phyloP scores from a whole-genome alignment of 768 basidiomycete species.

The Mycena indigotica region DNA sequence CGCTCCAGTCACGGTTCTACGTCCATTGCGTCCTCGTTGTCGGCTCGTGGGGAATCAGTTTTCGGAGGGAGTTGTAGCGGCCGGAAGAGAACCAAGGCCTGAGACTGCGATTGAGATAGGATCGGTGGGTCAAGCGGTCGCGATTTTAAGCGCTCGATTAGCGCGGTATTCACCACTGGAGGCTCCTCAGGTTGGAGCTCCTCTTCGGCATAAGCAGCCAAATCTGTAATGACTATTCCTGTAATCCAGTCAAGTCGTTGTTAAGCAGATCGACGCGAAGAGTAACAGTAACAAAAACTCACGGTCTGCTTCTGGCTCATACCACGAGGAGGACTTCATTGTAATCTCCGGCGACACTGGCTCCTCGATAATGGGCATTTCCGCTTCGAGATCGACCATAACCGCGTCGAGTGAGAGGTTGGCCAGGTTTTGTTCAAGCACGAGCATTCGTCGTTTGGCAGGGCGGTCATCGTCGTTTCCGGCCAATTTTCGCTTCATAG shows the following conservation, averaged over 20 bases:
- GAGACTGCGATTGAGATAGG: constrained; percentile 31
- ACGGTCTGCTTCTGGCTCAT: constrained; percentile 73
- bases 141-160: constrained; percentile 48
- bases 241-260: constrained; percentile 7
- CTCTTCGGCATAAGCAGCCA: constrained; percentile 53
- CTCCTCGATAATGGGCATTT: constrained; percentile 20
- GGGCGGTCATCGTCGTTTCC: constrained; percentile 22
- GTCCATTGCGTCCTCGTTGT: constrained; percentile 59
- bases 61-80: constrained; percentile 37
- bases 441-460: constrained; percentile 47
- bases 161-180: constrained; percentile 41
- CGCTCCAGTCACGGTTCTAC: constrained; percentile 40
- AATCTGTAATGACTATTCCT: constrained; percentile 69
- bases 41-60: constrained; percentile 15
- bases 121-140: constrained; percentile 27
- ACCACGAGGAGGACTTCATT: constrained; percentile 69
- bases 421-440: constrained; percentile 60
- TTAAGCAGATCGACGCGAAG: constrained; percentile 7
- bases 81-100: constrained; percentile 60
- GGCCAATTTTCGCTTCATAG: constrained; percentile 14
- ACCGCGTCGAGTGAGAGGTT: constrained; percentile 42
- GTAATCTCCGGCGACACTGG: constrained; percentile 46
- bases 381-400: background rate
- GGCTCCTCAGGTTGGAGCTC: constrained; percentile 41
- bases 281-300: no score